phyloP scores from a whole-genome alignment of 2,329 filamentous ascomycete genomes.

The Xylaria sp. region DNA sequence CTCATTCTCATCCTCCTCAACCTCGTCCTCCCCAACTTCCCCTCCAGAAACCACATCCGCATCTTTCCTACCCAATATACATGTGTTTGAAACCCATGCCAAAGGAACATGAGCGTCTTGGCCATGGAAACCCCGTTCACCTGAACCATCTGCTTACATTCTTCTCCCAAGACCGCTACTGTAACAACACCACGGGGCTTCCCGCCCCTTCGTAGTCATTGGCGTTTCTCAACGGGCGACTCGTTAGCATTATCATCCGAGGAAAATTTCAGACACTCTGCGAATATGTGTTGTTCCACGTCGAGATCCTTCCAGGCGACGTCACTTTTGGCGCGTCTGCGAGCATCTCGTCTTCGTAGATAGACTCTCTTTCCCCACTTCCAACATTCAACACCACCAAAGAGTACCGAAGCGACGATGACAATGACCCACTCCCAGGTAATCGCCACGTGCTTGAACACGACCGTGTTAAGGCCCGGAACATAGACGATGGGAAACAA shows the following conservation, averaged over 20 bases:
- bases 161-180: background rate
- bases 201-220: constrained; percentile 45
- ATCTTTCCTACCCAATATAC: background rate
- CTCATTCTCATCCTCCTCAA: background rate
- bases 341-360: constrained; percentile 45
- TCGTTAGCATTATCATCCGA: constrained; percentile 13
- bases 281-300: constrained; percentile 54
- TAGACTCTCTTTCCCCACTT: constrained; percentile 66
- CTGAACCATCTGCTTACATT: constrained; percentile 1
- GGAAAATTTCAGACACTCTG: constrained; percentile 48
- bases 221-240: constrained; percentile 20
- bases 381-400: constrained; percentile 67
- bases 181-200: constrained; percentile 29
- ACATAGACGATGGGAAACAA: constrained; percentile 67
- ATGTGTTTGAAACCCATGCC: background rate
- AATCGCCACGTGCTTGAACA: constrained; percentile 70
- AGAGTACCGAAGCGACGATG: constrained; percentile 62
- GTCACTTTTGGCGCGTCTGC: constrained; percentile 38
- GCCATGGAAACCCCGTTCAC: background rate
- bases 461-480: constrained; percentile 65
- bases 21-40: background rate
- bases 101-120: background rate
- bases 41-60: background rate
- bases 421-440: constrained; percentile 72
- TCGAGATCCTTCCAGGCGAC: constrained; percentile 52